Evolutionary conservation across 2,329 filamentous ascomycete species (phyloP).

Genomic region (Sphaerulina vaccinii): DNA sequence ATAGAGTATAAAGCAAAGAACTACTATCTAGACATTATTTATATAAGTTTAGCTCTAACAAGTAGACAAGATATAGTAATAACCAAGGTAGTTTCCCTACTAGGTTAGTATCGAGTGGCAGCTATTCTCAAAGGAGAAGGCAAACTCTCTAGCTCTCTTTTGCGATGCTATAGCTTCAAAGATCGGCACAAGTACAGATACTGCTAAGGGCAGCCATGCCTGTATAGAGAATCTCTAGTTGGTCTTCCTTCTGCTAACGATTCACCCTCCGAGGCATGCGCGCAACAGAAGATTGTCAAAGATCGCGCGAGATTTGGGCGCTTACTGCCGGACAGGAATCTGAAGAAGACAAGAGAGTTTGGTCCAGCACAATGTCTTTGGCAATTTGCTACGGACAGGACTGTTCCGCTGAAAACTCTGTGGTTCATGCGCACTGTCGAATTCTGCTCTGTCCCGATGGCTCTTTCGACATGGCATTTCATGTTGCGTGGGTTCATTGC

Average conservation of each 20-base stretch:
- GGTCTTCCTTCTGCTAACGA: neutral
- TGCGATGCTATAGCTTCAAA: neutral
- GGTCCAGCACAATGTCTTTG: no score
- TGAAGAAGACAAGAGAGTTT: no score
- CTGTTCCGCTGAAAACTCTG: no score
- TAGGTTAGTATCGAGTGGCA: neutral
- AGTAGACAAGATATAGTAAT: neutral
- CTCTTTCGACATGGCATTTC: no score
- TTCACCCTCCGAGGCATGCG: neutral
- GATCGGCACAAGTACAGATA: slow-evolving; percentile 1
- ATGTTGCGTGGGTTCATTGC: no score
- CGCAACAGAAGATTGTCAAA: no score
- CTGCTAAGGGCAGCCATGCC: neutral
- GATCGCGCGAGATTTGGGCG: no score
- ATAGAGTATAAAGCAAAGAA: slow-evolving; percentile 1
- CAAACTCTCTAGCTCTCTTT: neutral
- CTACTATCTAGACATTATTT: neutral
- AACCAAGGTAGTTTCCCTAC: neutral
- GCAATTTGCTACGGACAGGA: no score
- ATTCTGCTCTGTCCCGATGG: no score
- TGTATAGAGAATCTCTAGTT: neutral
- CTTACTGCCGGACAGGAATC: no score
- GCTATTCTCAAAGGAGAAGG: neutral
- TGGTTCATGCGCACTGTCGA: no score
- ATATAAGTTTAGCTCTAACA: neutral